A percentile compares a stretch with the other conserved stretches of the same genome.
Evolutionary conservation across 2,329 filamentous ascomycete species (phyloP).

Genomic region (Myrmaecium sp.): DNA sequence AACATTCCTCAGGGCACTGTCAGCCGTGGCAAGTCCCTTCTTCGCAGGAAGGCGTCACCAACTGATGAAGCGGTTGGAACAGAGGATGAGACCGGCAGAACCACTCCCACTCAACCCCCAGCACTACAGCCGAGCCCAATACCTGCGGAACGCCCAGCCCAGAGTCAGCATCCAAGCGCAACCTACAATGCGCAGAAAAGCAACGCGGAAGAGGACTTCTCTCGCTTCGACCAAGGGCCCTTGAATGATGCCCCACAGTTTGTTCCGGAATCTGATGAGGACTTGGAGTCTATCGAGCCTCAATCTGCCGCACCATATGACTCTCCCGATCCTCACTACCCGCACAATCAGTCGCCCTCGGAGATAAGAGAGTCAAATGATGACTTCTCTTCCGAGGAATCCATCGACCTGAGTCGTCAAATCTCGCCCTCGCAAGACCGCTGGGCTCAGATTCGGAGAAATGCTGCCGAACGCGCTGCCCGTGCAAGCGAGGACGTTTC

Average conservation of each 20-base stretch:
- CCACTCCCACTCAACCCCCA: conserved; percentile 13
- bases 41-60: too few relatives aligned
- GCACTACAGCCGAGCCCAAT: conserved; percentile 8
- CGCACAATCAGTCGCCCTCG: too few relatives aligned
- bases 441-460: conserved; percentile 93
- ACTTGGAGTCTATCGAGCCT: conserved; percentile 11
- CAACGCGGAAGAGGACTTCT: conserved; percentile 45
- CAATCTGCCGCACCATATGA: conserved; percentile 8
- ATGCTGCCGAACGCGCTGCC: conserved; percentile 67
- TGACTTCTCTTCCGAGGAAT: conserved; percentile 15
- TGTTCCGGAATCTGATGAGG: conserved; percentile 34
- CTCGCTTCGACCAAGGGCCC: conserved; percentile 74
- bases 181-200: conserved; percentile 3
- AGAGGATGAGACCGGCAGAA: conserved; percentile 10
- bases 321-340: neutral
- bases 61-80: neutral
- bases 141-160: conserved; percentile 20
- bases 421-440: conserved; percentile 45
- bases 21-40: too few relatives aligned
- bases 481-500: conserved; percentile 48
- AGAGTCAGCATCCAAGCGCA: conserved; percentile 6
- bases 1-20: too few relatives aligned
- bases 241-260: conserved; percentile 76
- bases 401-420: conserved; percentile 19
- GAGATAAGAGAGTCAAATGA: too few relatives aligned